Conservation (phyloP, 768 basidiomycete genomes). For the Trametes cubensis region DNA sequence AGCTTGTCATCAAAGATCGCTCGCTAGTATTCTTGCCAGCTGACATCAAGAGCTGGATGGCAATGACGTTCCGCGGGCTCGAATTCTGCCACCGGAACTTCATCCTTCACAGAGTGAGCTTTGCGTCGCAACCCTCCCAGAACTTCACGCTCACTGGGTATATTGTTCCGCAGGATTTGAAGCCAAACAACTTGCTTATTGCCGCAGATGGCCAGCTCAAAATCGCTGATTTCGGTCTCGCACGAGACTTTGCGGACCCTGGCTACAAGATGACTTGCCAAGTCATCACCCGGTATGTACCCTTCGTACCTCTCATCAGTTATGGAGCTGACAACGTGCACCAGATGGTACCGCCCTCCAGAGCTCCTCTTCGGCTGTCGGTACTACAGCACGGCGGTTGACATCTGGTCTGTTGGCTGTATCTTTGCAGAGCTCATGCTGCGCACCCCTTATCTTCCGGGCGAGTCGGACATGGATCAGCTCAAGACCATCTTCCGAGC, state of each 20-base stretch:
- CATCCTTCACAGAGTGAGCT: constrained; percentile 81
- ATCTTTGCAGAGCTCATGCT: constrained; percentile 98
- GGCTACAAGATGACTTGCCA: constrained; percentile 97
- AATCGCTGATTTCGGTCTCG: constrained; percentile 98
- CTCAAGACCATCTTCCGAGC: constrained; percentile 93
- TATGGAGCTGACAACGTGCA: constrained; percentile 4
- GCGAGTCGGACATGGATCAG: constrained; percentile 96
- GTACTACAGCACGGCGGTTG: constrained; percentile 89
- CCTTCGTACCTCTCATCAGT: constrained; percentile 5
- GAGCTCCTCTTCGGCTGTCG: constrained; percentile 91
- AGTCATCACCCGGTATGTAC: constrained; percentile 90
- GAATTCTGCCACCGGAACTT: constrained; percentile 98
- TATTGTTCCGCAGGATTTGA: constrained; percentile 73
- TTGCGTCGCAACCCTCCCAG: too few species aligned
- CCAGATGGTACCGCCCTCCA: constrained; percentile 96
- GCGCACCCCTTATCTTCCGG: constrained; percentile 92
- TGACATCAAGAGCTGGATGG: constrained; percentile 99
- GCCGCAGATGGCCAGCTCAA: constrained; percentile 90
- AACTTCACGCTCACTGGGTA: neutral
- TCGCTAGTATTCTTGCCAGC: constrained; percentile 89
- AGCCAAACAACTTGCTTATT: constrained; percentile 97
- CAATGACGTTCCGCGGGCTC: constrained; percentile 96
- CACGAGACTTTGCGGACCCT: constrained; percentile 94
- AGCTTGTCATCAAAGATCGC: constrained; percentile 95
- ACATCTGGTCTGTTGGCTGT: constrained; percentile 97